Percentiles rank a stretch among this genome's conserved stretches.
phyloP scores from a whole-genome alignment of 2,329 filamentous ascomycete genomes.

The Drechslerella stenobrocha region DNA sequence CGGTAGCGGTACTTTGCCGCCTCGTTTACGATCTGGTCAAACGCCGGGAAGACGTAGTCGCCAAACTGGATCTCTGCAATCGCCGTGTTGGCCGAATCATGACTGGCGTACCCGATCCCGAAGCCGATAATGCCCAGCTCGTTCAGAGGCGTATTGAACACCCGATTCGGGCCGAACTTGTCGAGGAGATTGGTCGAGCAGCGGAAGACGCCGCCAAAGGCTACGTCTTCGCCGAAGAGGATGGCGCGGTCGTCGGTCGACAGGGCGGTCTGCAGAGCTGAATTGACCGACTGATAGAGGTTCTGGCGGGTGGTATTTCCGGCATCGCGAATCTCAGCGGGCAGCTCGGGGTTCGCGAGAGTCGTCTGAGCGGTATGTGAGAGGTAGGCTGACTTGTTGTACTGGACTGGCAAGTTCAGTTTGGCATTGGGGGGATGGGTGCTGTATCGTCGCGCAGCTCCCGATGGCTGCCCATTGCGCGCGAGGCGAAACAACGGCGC shows the following conservation, averaged over 20 bases:
- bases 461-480: slow-evolving; percentile 13
- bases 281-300: slow-evolving; percentile 90
- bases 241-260: slow-evolving; percentile 81
- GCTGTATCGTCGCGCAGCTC: slow-evolving; percentile 27
- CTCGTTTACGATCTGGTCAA: slow-evolving; percentile 93
- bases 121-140: slow-evolving; percentile 96
- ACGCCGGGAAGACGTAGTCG: slow-evolving; percentile 89
- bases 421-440: slow-evolving; percentile 44
- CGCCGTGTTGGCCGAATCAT: slow-evolving; percentile 72
- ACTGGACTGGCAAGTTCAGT: slow-evolving; percentile 87
- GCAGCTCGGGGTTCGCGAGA: slow-evolving; percentile 71
- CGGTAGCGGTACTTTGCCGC: slow-evolving; percentile 85
- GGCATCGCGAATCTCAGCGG: slow-evolving; percentile 66
- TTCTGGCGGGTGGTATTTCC: slow-evolving; percentile 82
- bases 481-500: slow-evolving; percentile 17
- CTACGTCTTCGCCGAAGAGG: slow-evolving; percentile 94
- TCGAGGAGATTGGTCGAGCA: slow-evolving; percentile 89
- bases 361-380: slow-evolving; percentile 72
- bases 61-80: slow-evolving; percentile 95
- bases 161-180: slow-evolving; percentile 81
- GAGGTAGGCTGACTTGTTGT: slow-evolving; percentile 68
- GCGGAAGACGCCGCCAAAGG: slow-evolving; percentile 94
- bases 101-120: slow-evolving; percentile 78
- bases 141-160: slow-evolving; percentile 93
- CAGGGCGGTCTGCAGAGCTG: slow-evolving; percentile 80